Conservation (phyloP, 148 eudicot species). For the Mesembryanthemum crystallinum region DNA sequence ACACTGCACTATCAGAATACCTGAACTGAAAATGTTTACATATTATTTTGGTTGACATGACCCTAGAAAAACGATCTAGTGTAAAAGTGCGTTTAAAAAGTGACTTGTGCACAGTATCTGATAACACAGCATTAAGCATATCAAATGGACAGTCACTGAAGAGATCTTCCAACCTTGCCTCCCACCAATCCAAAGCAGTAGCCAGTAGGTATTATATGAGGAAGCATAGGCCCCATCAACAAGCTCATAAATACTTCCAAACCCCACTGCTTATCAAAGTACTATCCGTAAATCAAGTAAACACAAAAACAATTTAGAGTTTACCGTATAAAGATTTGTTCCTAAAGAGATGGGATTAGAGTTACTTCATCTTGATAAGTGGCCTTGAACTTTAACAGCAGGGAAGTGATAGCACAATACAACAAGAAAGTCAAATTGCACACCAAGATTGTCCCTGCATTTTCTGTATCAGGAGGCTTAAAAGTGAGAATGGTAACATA, state of each 20-base stretch:
- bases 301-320: not conserved
- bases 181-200: conserved; percentile 95
- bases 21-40: not conserved
- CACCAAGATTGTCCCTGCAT: not conserved
- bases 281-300: not conserved
- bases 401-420: not conserved
- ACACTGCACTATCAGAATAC: conserved; percentile 5
- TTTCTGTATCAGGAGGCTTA: not conserved
- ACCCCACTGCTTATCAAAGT: conserved; percentile 65
- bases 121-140: conserved; percentile 96
- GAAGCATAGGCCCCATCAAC: conserved; percentile 99
- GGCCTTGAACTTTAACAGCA: no score
- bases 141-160: conserved; percentile 89
- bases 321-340: not conserved
- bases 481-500: not conserved
- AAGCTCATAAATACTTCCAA: conserved; percentile 97
- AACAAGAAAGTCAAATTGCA: not conserved
- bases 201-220: conserved; percentile 88
- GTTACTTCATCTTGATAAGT: no score
- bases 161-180: conserved; percentile 81
- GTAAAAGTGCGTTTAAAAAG: no score
- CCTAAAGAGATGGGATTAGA: not conserved
- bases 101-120: conserved; percentile 78
- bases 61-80: no score
- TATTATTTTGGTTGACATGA: not conserved